Percentiles rank a stretch among this genome's conserved stretches.
Evolutionary conservation across 768 basidiomycete species (phyloP).

Genomic region (Russula lepida): DNA sequence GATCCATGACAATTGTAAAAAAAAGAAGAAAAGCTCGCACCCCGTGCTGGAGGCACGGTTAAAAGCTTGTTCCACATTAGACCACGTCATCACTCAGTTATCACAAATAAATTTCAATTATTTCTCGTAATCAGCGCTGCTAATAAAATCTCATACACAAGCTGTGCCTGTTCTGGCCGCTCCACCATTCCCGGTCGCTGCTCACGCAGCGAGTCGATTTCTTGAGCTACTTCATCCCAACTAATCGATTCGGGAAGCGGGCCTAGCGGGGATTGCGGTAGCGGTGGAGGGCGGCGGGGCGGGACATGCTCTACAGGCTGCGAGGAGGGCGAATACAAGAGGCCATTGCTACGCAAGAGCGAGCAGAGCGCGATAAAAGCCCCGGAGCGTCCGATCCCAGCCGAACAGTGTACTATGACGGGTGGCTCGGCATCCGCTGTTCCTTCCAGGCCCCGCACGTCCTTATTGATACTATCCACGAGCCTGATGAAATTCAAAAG

Average conservation of each 20-base stretch:
- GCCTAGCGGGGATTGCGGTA: constrained; percentile 49
- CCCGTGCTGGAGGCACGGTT: too few species aligned
- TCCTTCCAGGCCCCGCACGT: constrained; percentile 27
- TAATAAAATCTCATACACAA: constrained; percentile 56
- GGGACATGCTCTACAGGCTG: constrained; percentile 23
- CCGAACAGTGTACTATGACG: constrained; percentile 76
- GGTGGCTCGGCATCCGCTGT: constrained; percentile 56
- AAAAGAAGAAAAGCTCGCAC: too few species aligned
- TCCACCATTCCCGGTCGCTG: constrained; percentile 81
- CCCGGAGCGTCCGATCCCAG: constrained; percentile 82
- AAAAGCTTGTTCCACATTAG: not conserved
- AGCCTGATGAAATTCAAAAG: constrained; percentile 54
- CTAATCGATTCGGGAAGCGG: constrained; percentile 40
- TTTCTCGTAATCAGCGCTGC: not conserved
- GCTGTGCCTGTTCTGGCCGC: constrained; percentile 49
- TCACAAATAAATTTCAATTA: not conserved
- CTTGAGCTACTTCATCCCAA: constrained; percentile 55
- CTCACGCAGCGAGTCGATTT: constrained; percentile 72
- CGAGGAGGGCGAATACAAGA: constrained; percentile 20
- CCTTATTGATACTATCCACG: constrained; percentile 56
- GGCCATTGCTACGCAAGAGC: constrained; percentile 55
- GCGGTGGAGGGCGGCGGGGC: constrained; percentile 26
- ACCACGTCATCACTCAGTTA: not conserved
- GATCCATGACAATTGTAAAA: too few species aligned
- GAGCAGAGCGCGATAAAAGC: constrained; percentile 78